Conservation (phyloP, 129 eudicot genomes). For the Sambucus nigra region DNA sequence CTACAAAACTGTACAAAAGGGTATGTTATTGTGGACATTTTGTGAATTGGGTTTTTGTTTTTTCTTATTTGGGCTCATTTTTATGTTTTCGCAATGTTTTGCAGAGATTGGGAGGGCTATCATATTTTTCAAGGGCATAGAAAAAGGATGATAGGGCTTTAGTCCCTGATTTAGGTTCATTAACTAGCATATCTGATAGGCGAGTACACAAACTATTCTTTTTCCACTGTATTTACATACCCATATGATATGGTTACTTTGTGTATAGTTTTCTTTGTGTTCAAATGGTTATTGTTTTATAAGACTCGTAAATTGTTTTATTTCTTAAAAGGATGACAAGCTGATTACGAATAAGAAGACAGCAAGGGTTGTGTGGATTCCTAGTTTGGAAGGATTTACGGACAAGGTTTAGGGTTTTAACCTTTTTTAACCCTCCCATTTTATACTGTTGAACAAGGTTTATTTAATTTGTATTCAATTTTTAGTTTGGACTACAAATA, state of each 20-base stretch:
- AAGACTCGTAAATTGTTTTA: slow-evolving; percentile 68
- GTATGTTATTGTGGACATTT: slow-evolving; percentile 20
- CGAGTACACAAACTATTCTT: background rate
- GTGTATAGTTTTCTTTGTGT: background rate
- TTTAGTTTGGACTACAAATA: too few species aligned
- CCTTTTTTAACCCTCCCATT: background rate
- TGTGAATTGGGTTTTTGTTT: background rate
- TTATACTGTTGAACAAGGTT: background rate
- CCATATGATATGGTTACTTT: background rate
- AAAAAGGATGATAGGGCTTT: slow-evolving; percentile 5
- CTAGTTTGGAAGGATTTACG: slow-evolving; percentile 48
- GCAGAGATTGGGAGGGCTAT: slow-evolving; percentile 5
- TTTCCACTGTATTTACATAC: background rate
- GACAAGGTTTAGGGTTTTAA: slow-evolving; percentile 3
- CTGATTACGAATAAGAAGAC: slow-evolving; percentile 65
- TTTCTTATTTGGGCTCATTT: background rate
- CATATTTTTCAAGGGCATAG: slow-evolving; percentile 2
- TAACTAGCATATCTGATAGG: slow-evolving; percentile 54
- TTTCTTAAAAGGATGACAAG: slow-evolving; percentile 57
- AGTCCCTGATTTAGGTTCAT: background rate
- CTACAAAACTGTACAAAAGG: slow-evolving; percentile 51
- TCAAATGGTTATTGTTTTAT: slow-evolving; percentile 14
- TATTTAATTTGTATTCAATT: too few species aligned
- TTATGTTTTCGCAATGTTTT: background rate
- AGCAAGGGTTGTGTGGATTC: slow-evolving; percentile 56